Evolutionary conservation across 768 basidiomycete genomes (phyloP), one percentile per base, ranked within the genome.

Genomic region (Suillus weaverae): DNA sequence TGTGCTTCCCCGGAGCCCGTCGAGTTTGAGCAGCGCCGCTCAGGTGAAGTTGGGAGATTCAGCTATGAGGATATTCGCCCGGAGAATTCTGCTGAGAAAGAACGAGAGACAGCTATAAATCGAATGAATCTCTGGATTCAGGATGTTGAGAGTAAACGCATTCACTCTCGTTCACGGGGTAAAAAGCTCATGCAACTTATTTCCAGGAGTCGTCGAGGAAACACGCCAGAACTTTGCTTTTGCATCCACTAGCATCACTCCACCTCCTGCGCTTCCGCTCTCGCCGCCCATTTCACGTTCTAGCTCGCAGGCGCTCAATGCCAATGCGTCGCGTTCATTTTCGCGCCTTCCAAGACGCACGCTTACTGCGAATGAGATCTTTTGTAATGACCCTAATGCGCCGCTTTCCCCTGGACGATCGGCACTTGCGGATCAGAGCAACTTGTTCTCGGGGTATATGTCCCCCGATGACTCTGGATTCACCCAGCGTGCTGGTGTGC

Each of bases 51-150:
- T 60, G 75, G 76, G 36, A 69, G 75, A 35, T 76, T 76, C 51
- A 76, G 75, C 39, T 76, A 76, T 73, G 75, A 76, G 62, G 67
- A 76, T 26, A 77, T 77, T 22, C 71, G 75, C 5, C 73, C 74
- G 5, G 63, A 64, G 13, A 43, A 33, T 36, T 62, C 39, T 10
- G 39, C 41, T 46, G 61, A 39, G 14, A 61, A 33, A 26, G 74
- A 76, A 55, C 69, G 66, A 22, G 73, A 76, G 54, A 67, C 74
- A 4, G 76, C 74, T 16, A 66, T 79, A 3, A 91, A 94, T 68
- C 81, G 92, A 60, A 88, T 94, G 89, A 83, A 86, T 1, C 78
- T 89, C 61, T 94, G 93, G 93, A 89, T 92, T 77, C 85, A 85
- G 68, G 91, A 87, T 64, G 90, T 93, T 18, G 92, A 94, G 77